Conservation (phyloP, 2,329 filamentous ascomycete genomes). For the Capronia americana region DNA sequence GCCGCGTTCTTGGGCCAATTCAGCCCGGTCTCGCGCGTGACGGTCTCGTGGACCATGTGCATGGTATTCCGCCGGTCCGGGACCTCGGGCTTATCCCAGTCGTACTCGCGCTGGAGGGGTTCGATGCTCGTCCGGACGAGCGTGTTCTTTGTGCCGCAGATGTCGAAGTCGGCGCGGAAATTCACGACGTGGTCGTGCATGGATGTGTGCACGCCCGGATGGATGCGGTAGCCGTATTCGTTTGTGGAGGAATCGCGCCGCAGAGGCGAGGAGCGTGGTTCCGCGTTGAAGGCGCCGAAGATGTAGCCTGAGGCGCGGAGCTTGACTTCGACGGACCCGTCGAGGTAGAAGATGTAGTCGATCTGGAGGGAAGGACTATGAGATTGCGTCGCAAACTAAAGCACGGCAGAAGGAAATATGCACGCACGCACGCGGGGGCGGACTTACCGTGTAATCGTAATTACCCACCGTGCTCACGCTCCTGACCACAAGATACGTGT, state of each 20-base stretch:
- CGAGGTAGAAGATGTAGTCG: constrained; percentile 58
- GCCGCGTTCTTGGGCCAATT: constrained; percentile 48
- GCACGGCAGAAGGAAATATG: not conserved
- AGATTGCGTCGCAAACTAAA: not conserved
- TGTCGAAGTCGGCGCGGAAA: constrained; percentile 48
- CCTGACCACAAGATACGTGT: constrained; percentile 52
- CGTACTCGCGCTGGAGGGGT: constrained; percentile 21
- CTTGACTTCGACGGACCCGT: constrained; percentile 60
- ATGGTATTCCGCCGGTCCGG: constrained; percentile 24
- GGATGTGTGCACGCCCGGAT: constrained; percentile 43
- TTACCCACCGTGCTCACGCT: constrained; percentile 61
- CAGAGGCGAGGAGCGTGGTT: constrained; percentile 16
- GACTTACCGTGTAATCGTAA: constrained; percentile 55
- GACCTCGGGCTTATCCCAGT: constrained; percentile 30
- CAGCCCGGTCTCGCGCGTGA: constrained; percentile 39
- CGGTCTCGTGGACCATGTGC: constrained; percentile 30
- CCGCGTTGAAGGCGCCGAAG: constrained; percentile 39
- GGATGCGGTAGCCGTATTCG: constrained; percentile 47
- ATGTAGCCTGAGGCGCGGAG: constrained; percentile 52
- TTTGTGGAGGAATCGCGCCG: constrained; percentile 40
- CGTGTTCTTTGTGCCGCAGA: constrained; percentile 44
- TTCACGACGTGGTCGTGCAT: constrained; percentile 50
- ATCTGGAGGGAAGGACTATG: constrained; percentile 41
- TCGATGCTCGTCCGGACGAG: constrained; percentile 33
- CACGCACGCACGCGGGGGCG: not conserved